These are phyloP conservation scores for Mycena galericulata DNA, from an alignment of 768 basidiomycete species.

Conservation along the genomic window DNA sequence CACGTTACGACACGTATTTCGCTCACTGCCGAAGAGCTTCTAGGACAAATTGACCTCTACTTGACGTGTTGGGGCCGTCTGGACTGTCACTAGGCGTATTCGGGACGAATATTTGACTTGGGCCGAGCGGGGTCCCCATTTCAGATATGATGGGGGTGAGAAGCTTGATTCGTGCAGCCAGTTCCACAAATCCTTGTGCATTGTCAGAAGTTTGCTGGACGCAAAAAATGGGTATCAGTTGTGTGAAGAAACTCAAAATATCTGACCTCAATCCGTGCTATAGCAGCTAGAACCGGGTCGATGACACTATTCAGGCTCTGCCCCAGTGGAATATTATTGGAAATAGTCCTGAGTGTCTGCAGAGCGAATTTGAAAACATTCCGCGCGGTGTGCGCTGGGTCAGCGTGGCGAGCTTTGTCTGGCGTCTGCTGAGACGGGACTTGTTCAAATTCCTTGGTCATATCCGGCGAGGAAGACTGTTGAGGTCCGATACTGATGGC, in stretches of 20 bases:
- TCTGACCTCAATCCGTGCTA: slow-evolving; percentile 8
- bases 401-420: no score
- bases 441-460: no score
- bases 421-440: no score
- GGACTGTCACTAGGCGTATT: no score
- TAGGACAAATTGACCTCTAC: background rate
- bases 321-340: background rate
- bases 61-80: background rate
- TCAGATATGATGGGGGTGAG: slow-evolving; percentile 10
- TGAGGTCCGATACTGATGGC: no score
- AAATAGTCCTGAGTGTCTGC: background rate
- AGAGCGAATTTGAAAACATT: background rate
- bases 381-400: background rate
- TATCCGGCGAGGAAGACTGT: no score
- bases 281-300: background rate
- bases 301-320: background rate
- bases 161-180: slow-evolving; percentile 17
- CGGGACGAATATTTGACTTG: no score
- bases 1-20: no score
- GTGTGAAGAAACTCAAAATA: background rate
- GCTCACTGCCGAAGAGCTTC: slow-evolving; percentile 8
- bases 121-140: no score
- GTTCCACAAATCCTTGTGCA: background rate
- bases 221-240: no score
- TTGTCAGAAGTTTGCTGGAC: slow-evolving; percentile 15